phyloP scores from a whole-genome alignment of 257 asterid genomes.

The Primulina eburnea region DNA sequence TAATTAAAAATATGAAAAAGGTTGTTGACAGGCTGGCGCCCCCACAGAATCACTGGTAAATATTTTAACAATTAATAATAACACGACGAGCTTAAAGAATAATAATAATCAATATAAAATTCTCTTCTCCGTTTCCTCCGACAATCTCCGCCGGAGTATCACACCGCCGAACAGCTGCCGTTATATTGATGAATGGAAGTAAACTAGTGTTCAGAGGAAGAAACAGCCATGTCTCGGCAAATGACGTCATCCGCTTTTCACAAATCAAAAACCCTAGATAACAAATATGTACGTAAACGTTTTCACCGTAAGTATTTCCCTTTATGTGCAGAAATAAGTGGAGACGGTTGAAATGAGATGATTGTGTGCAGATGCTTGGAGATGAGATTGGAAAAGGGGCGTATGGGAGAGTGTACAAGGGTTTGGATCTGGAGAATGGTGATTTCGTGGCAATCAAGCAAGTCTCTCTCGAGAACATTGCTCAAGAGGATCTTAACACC shows the following conservation, averaged over 20 bases:
- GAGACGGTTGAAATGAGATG: neutral
- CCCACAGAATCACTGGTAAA: neutral
- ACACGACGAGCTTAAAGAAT: neutral
- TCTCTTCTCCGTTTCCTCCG: constrained; percentile 6
- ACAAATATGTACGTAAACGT: constrained; percentile 42
- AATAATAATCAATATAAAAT: neutral
- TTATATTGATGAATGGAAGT: constrained; percentile 1
- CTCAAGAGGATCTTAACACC: constrained; percentile 81
- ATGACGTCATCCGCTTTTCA: constrained; percentile 51
- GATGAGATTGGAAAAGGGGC: constrained; percentile 99
- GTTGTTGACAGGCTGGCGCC: neutral
- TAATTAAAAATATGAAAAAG: no score
- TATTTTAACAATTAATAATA: no score
- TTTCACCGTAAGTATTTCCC: neutral
- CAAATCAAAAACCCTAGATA: constrained; percentile 63
- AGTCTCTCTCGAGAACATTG: constrained; percentile 91
- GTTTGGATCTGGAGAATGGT: constrained; percentile 94
- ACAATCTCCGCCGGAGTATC: constrained; percentile 11
- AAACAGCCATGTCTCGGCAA: constrained; percentile 48
- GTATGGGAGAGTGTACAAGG: constrained; percentile 96
- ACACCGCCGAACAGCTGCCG: constrained; percentile 10
- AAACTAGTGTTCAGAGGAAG: neutral
- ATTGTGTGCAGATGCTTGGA: constrained; percentile 72
- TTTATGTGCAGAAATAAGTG: neutral
- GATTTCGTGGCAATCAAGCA: constrained; percentile 98